Evolutionary conservation across 345 rosid genomes (phyloP).

Genomic region (Aurinia saxatilis): DNA sequence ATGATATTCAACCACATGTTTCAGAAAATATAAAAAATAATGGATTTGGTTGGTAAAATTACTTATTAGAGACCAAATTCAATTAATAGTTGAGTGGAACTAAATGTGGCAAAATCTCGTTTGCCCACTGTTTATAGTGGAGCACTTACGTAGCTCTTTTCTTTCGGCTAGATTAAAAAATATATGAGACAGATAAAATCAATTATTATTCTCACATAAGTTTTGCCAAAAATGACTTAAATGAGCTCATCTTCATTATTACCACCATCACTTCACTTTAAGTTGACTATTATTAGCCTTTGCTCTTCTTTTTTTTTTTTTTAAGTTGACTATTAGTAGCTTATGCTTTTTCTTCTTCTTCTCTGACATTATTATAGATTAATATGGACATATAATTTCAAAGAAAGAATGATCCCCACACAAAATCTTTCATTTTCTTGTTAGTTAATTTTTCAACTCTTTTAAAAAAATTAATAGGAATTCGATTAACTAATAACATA

Average conservation of each 20-base stretch:
- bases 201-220: constrained; percentile 6
- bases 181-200: neutral
- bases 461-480: too few species aligned
- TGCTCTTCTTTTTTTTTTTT: neutral
- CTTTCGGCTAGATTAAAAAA: constrained; percentile 12
- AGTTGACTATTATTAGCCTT: neutral
- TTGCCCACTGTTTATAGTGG: constrained; percentile 26
- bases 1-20: constrained; percentile 1
- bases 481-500: too few species aligned
- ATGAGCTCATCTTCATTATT: constrained; percentile 8
- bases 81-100: constrained; percentile 10
- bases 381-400: too few species aligned
- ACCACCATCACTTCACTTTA: neutral
- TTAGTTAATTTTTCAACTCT: too few species aligned
- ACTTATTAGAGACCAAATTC: constrained; percentile 7
- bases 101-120: constrained; percentile 24
- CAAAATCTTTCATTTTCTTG: too few species aligned
- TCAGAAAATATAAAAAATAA: neutral
- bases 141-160: constrained; percentile 23
- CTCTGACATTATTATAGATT: neutral
- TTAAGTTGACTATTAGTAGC: neutral
- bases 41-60: constrained; percentile 6
- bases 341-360: neutral
- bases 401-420: too few species aligned
- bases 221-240: neutral